Conservation (phyloP, 306 rosid species). For the Calophaca sinica region DNA sequence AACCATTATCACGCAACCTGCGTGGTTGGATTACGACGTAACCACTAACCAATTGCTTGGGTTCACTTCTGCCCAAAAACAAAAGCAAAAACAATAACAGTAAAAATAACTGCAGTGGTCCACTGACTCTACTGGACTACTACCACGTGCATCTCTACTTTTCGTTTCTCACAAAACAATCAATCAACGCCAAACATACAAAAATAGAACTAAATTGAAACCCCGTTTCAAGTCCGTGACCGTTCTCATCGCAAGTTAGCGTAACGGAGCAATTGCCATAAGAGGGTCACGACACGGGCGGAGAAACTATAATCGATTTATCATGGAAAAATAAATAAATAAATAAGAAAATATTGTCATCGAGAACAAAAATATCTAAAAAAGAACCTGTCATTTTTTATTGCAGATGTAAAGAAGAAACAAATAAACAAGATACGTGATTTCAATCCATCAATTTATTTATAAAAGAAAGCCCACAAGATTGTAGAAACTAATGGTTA, state of each 20-base stretch:
- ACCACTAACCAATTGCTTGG: neutral
- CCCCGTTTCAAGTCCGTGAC: conserved; percentile 45
- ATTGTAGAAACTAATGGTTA: too few relatives aligned
- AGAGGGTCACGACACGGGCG: too few relatives aligned
- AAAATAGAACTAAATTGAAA: neutral
- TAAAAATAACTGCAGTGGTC: neutral
- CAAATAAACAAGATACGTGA: too few relatives aligned
- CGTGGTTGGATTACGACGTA: conserved; percentile 40
- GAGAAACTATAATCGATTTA: too few relatives aligned
- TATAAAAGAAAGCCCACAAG: too few relatives aligned
- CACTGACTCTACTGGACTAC: neutral
- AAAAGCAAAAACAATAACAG: neutral
- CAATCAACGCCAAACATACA: neutral
- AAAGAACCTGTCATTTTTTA: too few relatives aligned
- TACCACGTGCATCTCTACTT: conserved; percentile 34
- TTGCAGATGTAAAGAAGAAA: too few relatives aligned
- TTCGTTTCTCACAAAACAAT: neutral
- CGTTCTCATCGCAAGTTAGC: neutral
- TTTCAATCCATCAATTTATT: too few relatives aligned
- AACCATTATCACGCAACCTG: conserved; percentile 40
- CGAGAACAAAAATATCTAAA: too few relatives aligned
- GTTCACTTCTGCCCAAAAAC: neutral
- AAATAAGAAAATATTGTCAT: too few relatives aligned
- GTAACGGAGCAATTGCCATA: neutral
- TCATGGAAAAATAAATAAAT: too few relatives aligned